Percentiles rank a stretch among this genome's conserved stretches.
Evolutionary conservation across 345 rosid species (phyloP).

Genomic region (Populus deltoides): DNA sequence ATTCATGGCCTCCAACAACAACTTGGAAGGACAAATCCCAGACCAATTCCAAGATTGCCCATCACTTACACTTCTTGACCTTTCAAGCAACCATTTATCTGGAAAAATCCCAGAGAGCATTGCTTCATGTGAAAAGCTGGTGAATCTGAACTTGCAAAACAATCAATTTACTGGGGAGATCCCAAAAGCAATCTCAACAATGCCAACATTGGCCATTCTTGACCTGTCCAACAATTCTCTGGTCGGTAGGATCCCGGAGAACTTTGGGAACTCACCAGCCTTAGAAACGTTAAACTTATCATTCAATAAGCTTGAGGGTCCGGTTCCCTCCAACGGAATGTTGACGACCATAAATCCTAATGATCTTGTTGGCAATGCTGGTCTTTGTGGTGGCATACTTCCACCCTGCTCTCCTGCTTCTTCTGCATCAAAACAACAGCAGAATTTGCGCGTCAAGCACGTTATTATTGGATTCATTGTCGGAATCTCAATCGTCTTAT

Average conservation of each 20-base stretch:
- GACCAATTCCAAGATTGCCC: constrained; percentile 75
- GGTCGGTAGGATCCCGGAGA: constrained; percentile 68
- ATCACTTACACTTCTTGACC: constrained; percentile 69
- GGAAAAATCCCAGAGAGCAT: constrained; percentile 81
- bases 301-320: constrained; percentile 75
- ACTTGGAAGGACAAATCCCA: constrained; percentile 59
- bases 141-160: constrained; percentile 61
- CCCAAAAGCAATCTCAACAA: constrained; percentile 60
- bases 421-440: constrained; percentile 36
- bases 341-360: constrained; percentile 73
- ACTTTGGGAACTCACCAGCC: constrained; percentile 76
- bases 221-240: constrained; percentile 84
- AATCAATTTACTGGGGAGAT: constrained; percentile 67
- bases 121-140: constrained; percentile 78
- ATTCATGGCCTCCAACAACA: constrained; percentile 71
- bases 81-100: constrained; percentile 68
- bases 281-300: constrained; percentile 79
- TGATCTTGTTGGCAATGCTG: constrained; percentile 64
- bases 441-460: constrained; percentile 47
- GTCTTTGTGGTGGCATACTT: constrained; percentile 77
- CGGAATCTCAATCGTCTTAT: constrained; percentile 57
- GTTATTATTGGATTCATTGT: constrained; percentile 59
- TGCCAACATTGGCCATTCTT: constrained; percentile 82
- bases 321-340: constrained; percentile 71
- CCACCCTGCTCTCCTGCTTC: constrained; percentile 64